phyloP scores from a whole-genome alignment of 768 basidiomycete genomes.

The Collybiopsis confluens region DNA sequence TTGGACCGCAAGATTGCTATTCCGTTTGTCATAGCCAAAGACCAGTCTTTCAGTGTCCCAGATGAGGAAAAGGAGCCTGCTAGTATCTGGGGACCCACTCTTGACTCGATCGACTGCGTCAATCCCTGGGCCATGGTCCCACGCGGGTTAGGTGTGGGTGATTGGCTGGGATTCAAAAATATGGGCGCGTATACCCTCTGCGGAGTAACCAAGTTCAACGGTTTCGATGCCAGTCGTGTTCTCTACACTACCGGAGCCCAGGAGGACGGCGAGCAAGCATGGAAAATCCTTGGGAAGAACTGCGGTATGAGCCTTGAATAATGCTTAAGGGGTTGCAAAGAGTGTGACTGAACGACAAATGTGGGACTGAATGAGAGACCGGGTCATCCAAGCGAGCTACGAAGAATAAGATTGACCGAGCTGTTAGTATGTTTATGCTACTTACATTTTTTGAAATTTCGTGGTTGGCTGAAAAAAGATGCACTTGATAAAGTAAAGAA shows the following conservation, averaged over 20 bases:
- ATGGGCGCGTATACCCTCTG: conserved; percentile 85
- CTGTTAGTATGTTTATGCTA: too few relatives aligned
- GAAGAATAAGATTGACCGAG: too few relatives aligned
- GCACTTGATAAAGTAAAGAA: too few relatives aligned
- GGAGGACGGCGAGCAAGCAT: neutral
- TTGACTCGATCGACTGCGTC: conserved; percentile 76
- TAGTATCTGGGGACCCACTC: conserved; percentile 77
- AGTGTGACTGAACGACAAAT: too few relatives aligned
- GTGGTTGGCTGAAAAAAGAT: too few relatives aligned
- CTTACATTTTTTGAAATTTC: too few relatives aligned
- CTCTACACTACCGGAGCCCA: conserved; percentile 46
- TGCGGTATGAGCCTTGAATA: too few relatives aligned
- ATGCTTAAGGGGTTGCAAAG: too few relatives aligned
- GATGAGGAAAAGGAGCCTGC: conserved; percentile 24
- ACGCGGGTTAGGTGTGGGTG: conserved; percentile 59
- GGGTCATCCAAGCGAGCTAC: too few relatives aligned
- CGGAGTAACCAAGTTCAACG: conserved; percentile 73
- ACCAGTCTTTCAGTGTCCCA: conserved; percentile 17
- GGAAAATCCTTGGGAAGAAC: neutral
- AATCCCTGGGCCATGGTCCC: conserved; percentile 37
- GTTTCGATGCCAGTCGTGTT: conserved; percentile 52
- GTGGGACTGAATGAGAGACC: too few relatives aligned
- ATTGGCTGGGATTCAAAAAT: conserved; percentile 73
- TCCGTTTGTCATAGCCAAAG: neutral
- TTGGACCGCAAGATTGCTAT: neutral